These are phyloP conservation scores for Batkoa obscura DNA, from an alignment of 371 early-diverging fungal species.

Conservation along the genomic window DNA sequence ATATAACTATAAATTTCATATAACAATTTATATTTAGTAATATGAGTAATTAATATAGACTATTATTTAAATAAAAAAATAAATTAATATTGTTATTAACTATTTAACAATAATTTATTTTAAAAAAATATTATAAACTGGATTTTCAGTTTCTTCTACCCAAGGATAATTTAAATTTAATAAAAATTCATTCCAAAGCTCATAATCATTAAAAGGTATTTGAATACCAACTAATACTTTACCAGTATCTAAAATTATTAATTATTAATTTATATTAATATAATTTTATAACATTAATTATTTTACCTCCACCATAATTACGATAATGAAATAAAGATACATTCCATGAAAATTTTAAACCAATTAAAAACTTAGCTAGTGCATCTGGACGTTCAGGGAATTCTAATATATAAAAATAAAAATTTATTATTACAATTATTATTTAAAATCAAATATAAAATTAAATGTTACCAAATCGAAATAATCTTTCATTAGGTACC, in stretches of 20 bases:
- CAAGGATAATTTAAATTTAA: conserved; percentile 55
- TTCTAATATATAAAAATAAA: conserved; percentile 14
- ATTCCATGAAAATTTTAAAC: conserved; percentile 57
- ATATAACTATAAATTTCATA: too few relatives aligned
- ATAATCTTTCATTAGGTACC: conserved; percentile 67
- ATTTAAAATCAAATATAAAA: not conserved
- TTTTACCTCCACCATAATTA: conserved; percentile 71
- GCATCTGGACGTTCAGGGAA: conserved; percentile 95
- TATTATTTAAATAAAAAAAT: too few relatives aligned
- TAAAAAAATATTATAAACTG: conserved; percentile 61
- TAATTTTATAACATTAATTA: not conserved
- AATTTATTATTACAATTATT: too few relatives aligned
- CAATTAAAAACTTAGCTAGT: conserved; percentile 57
- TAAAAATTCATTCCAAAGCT: conserved; percentile 45
- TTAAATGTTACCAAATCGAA: conserved; percentile 44
- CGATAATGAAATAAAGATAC: conserved; percentile 90
- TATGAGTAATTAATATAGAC: too few relatives aligned
- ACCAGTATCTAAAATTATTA: conserved; percentile 52
- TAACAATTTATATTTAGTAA: too few relatives aligned
- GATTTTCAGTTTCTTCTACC: conserved; percentile 79
- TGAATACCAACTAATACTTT: conserved; percentile 84
- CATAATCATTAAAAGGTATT: conserved; percentile 44
- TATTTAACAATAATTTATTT: too few relatives aligned
- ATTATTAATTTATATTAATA: too few relatives aligned
- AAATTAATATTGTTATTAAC: too few relatives aligned